Base-by-base conservation (phyloP, 2,329 filamentous ascomycete species). In the Pseudogymnoascus sp. region DNA sequence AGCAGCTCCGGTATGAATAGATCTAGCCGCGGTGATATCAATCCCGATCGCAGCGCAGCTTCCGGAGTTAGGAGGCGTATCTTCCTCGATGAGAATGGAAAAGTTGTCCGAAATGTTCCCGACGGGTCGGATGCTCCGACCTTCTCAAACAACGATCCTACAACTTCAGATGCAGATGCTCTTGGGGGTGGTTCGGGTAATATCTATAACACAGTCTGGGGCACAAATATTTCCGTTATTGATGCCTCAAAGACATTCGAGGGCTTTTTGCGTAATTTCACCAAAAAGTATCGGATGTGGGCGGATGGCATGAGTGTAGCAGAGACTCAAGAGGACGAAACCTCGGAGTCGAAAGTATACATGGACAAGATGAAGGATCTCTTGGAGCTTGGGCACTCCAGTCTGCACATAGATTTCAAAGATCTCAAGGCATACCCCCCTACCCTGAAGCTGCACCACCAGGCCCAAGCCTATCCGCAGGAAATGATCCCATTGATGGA, bases 401-500 rank as follows among this genome's bases (percentile, higher is more conserved):
- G 89, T 62, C 81, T 99, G 40, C 97, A 97, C 71, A 76, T 99
- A 40, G 92, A 99, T 72, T 85, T 92, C 60, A 85, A 85, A 62
- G 95, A 99, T 68, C 80, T 99, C 63, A 96, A 95, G 72, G 83
- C 92, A 10, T 99, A 97, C 72, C 94, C 95, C 2, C 86, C 91
- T 0, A 97, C 94, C 0, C 81, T 88, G 68, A 97, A 97, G 76
- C 79, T 99, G 61, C 97, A 92, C 90, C 90, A 97, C 73, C 95
- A 99, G 74, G 80, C 95, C 62, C 90, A 96, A 72, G 87, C 89
- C 11, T 99, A 97, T 71, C 94, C 94, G 0, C 92, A 94, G 71
- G 94, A 99, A 80, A 92, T 99, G 60, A 89, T 99, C 47, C 92
- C 93, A 2, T 81, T 97, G 54, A 96, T 99, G 88, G 95, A 99